These are phyloP conservation scores for Aspergillus ruber DNA, from an alignment of 2,329 filamentous ascomycete genomes.

Conservation along the genomic window DNA sequence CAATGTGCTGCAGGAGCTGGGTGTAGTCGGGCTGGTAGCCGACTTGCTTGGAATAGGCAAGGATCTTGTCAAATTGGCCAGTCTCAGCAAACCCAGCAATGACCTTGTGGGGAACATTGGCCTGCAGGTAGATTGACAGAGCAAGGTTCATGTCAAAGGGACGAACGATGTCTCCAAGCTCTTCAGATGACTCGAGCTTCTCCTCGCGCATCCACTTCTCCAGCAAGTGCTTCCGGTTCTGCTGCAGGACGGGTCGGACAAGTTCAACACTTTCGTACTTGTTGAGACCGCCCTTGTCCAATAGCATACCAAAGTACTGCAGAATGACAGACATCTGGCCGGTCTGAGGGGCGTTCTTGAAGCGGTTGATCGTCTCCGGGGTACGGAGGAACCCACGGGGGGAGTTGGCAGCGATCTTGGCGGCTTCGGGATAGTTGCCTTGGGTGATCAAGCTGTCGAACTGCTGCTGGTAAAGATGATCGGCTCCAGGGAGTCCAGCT, in stretches of 20 bases:
- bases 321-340: constrained; percentile 83
- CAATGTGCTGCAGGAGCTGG: constrained; percentile 83
- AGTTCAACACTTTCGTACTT: constrained; percentile 90
- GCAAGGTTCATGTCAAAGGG: constrained; percentile 84
- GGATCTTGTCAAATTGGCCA: constrained; percentile 92
- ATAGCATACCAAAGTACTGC: constrained; percentile 94
- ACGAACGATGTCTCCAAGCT: constrained; percentile 89
- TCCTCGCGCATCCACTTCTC: constrained; percentile 98
- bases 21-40: constrained; percentile 96
- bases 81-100: constrained; percentile 92
- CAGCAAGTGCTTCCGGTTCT: constrained; percentile 89
- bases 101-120: constrained; percentile 86
- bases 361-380: constrained; percentile 88
- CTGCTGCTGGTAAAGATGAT: constrained; percentile 84
- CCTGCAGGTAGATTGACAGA: constrained; percentile 81
- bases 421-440: constrained; percentile 79
- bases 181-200: constrained; percentile 93
- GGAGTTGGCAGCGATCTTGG: constrained; percentile 94
- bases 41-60: constrained; percentile 77
- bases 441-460: constrained; percentile 80
- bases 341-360: constrained; percentile 75
- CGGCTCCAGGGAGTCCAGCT: constrained; percentile 87
- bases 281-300: constrained; percentile 92
- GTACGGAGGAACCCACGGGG: constrained; percentile 93
- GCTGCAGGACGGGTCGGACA: constrained; percentile 81